Evolutionary conservation across 2,329 filamentous ascomycete genomes (phyloP), one percentile per base, ranked within the genome.

Genomic region (Diaporthe humulicola): DNA sequence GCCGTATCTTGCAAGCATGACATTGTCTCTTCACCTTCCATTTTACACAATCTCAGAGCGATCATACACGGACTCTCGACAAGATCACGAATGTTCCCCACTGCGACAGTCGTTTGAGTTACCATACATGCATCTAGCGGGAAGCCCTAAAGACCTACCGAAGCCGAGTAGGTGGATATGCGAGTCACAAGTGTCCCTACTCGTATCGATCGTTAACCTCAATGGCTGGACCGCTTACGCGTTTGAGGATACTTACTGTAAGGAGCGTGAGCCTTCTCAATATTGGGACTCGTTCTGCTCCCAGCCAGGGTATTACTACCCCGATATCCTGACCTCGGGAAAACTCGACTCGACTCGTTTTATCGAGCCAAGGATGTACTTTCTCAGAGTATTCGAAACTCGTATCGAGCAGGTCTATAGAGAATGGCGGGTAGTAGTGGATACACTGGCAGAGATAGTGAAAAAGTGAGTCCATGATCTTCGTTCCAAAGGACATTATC

Each of bases 171-270:
- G 70, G n/a, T 61, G 57, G 30, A 52, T 71, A n/a, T 40, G 48
- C n/a, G 70, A 61, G 17, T 40, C 70, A 2, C 70, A 71, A 61
- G 25, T 71, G 19, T 71, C 70, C 4, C 25, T 52, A 5, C 30
- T 48, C 9, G 38, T 71, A 1, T 71, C 70, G 0, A 50, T 61
- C 1, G 38, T 71, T 28, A 56, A 71, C 22, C 0, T 15, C 5
- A 3, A 50, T 1, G 45, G 70, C 19, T 71, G 70, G 70, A 71
- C 30, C 30, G 70, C 56, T 3, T 71, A 71, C 7, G n/a, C 12
- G 2, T 71, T 71, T 1, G 56, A 71, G 19, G 70, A 71, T 3
- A 61, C 56, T 6, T 71, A 61, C 22, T 71, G 40, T 5, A 54
- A 54, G 5, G 45, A 14, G 4, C 30, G 22, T 8, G 30, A 57